These are phyloP conservation scores for Trametes hirsuta DNA, from an alignment of 1,284 basidiomycete genomes.

Conservation along the genomic window DNA sequence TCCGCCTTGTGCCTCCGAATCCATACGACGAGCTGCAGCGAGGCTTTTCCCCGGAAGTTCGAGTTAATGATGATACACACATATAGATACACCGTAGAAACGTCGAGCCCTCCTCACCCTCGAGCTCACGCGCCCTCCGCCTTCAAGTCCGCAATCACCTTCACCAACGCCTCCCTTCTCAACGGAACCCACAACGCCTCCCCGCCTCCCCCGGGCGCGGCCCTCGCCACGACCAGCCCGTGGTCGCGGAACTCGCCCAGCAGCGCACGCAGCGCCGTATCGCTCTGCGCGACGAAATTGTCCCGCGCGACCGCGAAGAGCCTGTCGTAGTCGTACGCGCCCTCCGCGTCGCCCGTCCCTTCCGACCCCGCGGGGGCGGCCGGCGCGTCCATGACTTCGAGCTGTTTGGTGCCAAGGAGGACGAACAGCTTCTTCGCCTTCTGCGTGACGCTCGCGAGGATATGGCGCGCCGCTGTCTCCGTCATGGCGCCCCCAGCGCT, in stretches of 20 bases:
- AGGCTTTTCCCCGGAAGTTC: no score
- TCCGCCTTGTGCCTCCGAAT: no score
- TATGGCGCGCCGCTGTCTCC: conserved; percentile 82
- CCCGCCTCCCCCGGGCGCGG: conserved; percentile 36
- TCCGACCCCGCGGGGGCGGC: conserved; percentile 26
- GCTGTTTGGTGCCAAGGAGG: conserved; percentile 67
- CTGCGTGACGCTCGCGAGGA: conserved; percentile 84
- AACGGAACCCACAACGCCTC: conserved; percentile 84
- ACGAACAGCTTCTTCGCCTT: conserved; percentile 83
- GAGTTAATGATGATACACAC: background rate
- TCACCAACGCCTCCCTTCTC: conserved; percentile 63
- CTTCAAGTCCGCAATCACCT: conserved; percentile 35
- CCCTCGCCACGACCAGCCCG: conserved; percentile 66
- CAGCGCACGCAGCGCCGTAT: conserved; percentile 79
- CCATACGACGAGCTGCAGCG: no score
- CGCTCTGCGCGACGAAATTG: conserved; percentile 85
- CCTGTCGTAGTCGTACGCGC: conserved; percentile 64
- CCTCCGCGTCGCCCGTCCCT: conserved; percentile 41
- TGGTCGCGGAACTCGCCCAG: conserved; percentile 92
- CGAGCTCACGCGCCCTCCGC: conserved; percentile 16
- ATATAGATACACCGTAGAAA: background rate
- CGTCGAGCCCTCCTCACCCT: background rate
- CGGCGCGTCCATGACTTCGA: conserved; percentile 51
- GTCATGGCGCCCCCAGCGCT: conserved; percentile 53
- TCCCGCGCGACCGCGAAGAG: conserved; percentile 72